Conservation (phyloP, 306 rosid genomes). For the Mimosa bimucronata region DNA sequence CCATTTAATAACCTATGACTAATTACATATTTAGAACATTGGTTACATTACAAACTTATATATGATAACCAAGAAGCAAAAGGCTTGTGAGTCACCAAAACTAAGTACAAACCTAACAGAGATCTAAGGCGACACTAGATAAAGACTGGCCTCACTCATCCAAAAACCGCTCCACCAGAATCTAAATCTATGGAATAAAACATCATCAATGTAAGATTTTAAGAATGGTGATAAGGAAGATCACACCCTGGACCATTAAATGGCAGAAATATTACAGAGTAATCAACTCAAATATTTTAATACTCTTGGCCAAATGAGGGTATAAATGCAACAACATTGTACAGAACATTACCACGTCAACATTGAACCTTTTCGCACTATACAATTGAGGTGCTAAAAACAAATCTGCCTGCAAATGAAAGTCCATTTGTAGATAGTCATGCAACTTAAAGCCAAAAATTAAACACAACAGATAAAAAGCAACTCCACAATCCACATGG, state of each 20-base stretch:
- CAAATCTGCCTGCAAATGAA: constrained; percentile 84
- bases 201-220: not conserved
- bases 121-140: not conserved
- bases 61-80: not conserved
- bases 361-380: constrained; percentile 49
- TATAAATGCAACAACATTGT: not conserved
- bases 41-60: not conserved
- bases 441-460: constrained; percentile 20
- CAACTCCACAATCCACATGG: constrained; percentile 17
- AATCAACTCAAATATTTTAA: constrained; percentile 3
- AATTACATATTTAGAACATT: not conserved
- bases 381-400: constrained; percentile 84
- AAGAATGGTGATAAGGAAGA: too few relatives aligned
- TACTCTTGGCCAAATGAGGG: not conserved
- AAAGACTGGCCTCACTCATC: not conserved
- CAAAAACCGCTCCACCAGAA: not conserved
- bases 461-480: constrained; percentile 18
- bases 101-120: not conserved
- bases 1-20: too few relatives aligned
- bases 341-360: constrained; percentile 63
- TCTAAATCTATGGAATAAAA: too few relatives aligned
- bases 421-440: constrained; percentile 31
- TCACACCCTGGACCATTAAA: not conserved
- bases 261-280: not conserved
- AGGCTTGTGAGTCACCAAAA: not conserved